Evolutionary conservation across 352 stramenopile genomes (phyloP).

Genomic region (Plasmopara viticola): DNA sequence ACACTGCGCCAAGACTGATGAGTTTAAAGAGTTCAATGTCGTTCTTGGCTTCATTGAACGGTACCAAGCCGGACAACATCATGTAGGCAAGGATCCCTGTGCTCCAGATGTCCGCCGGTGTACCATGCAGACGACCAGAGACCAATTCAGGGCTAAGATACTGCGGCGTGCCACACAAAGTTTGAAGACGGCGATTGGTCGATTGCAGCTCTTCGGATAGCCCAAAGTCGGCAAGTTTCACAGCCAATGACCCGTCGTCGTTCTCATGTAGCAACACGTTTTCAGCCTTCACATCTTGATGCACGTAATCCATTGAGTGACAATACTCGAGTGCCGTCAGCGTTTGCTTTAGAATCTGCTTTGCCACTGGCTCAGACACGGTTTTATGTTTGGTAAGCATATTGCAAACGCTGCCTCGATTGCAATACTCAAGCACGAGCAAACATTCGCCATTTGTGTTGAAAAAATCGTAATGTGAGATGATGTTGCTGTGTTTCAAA

Average conservation of each 20-base stretch:
- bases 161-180: conserved; percentile 93
- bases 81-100: conserved; percentile 95
- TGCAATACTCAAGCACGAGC: conserved; percentile 85
- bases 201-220: conserved; percentile 87
- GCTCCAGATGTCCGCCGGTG: conserved; percentile 92
- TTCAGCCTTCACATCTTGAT: conserved; percentile 81
- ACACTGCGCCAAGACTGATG: conserved; percentile 87
- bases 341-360: conserved; percentile 70
- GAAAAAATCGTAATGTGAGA: conserved; percentile 77
- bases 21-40: conserved; percentile 60
- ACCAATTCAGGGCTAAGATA: conserved; percentile 97
- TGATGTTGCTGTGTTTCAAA: conserved; percentile 77
- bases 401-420: conserved; percentile 74
- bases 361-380: conserved; percentile 61
- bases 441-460: conserved; percentile 69
- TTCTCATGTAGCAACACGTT: conserved; percentile 80
- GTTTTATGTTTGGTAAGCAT: conserved; percentile 54
- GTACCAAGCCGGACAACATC: conserved; percentile 56
- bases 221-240: conserved; percentile 91
- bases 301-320: conserved; percentile 86
- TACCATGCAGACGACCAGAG: conserved; percentile 84
- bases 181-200: conserved; percentile 79
- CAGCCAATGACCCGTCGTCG: conserved; percentile 61
- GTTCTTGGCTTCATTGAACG: conserved; percentile 49
- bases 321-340: conserved; percentile 79